phyloP scores from a whole-genome alignment of 768 basidiomycete genomes.

The Pleurotus citrinopileatus region DNA sequence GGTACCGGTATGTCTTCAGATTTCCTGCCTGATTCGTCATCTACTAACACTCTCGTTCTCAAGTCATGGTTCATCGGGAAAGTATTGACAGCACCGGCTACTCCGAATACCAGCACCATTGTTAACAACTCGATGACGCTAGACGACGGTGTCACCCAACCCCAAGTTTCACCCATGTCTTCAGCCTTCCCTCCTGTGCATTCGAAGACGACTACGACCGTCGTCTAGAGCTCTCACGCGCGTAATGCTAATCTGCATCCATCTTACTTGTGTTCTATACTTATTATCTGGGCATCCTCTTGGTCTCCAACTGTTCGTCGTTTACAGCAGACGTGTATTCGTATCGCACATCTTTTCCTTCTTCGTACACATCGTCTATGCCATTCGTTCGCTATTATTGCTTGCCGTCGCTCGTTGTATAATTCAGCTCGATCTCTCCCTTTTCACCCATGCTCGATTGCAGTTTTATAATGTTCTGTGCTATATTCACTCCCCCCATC shows the following conservation, averaged over 20 bases:
- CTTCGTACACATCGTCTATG: neutral
- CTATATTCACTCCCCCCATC: conserved; percentile 4
- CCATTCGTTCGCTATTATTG: neutral
- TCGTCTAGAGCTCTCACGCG: conserved; percentile 2
- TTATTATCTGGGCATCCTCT: conserved; percentile 3
- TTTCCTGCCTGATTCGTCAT: neutral
- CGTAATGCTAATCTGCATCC: neutral
- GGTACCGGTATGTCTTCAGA: conserved; percentile 69
- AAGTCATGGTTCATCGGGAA: conserved; percentile 97
- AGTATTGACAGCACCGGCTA: conserved; percentile 47
- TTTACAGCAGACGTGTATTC: conserved; percentile 7
- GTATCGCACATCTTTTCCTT: conserved; percentile 8
- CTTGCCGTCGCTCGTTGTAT: conserved; percentile 10
- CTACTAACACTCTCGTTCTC: conserved; percentile 13
- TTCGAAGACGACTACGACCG: conserved; percentile 29
- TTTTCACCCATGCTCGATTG: conserved; percentile 1
- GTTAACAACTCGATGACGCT: conserved; percentile 23
- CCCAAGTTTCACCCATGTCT: conserved; percentile 76
- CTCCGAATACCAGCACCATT: conserved; percentile 38
- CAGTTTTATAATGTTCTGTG: neutral
- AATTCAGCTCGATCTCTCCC: neutral
- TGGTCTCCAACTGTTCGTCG: neutral
- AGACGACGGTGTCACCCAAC: conserved; percentile 41
- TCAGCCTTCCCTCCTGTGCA: conserved; percentile 70
- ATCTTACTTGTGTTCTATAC: neutral